phyloP scores from a whole-genome alignment of 768 basidiomycete species.

The Roridomyces roridus region DNA sequence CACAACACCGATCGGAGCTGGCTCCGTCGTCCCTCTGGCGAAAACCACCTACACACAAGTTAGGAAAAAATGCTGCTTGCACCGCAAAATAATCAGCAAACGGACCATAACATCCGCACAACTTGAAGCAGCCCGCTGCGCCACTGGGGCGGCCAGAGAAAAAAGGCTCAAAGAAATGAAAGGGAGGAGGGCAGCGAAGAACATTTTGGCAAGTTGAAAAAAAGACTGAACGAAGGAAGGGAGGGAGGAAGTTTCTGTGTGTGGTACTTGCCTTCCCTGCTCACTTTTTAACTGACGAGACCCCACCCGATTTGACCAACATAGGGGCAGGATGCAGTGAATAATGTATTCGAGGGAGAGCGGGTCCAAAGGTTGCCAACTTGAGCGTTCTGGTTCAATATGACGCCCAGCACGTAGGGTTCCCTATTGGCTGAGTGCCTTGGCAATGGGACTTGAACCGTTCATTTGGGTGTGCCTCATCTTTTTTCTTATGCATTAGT shows the following conservation, averaged over 20 bases:
- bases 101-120: constrained; percentile 21
- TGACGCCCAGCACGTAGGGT: too few species aligned
- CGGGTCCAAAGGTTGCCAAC: constrained; percentile 4
- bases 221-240: too few species aligned
- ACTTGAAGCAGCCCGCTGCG: constrained; percentile 10
- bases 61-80: not conserved
- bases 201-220: too few species aligned
- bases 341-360: not conserved
- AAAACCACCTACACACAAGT: constrained; percentile 16
- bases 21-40: constrained; percentile 26
- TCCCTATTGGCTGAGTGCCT: too few species aligned
- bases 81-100: not conserved
- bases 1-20: constrained; percentile 23
- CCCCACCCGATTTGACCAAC: too few species aligned
- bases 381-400: too few species aligned
- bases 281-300: too few species aligned
- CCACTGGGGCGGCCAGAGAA: constrained; percentile 19
- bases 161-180: constrained; percentile 11
- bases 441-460: too few species aligned
- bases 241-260: not conserved
- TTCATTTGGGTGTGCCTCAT: too few species aligned
- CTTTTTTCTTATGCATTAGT: too few species aligned
- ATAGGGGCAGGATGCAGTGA: not conserved
- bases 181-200: constrained; percentile 6
- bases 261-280: not conserved